A percentile compares a stretch with the other conserved stretches of the same genome.
Conservation (phyloP, 768 basidiomycete species). For the Pulveroboletus sp. region DNA sequence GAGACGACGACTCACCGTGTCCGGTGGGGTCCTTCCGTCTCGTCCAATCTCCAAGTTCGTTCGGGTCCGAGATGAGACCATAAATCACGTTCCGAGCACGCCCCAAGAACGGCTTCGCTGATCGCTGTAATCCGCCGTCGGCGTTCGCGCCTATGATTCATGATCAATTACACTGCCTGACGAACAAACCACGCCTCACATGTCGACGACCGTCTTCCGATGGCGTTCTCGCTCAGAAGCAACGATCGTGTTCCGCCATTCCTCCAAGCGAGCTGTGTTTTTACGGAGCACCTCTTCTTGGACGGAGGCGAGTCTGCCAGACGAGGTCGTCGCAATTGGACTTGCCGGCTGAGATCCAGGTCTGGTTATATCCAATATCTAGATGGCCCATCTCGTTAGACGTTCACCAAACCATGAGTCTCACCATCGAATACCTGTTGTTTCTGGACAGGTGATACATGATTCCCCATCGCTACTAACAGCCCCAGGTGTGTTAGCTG, state of each 20-base stretch:
- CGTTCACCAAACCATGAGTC: neutral
- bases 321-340: neutral
- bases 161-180: neutral
- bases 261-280: constrained; percentile 56
- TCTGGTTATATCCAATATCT: constrained; percentile 62
- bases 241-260: constrained; percentile 71
- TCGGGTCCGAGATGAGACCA: constrained; percentile 60
- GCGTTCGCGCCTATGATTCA: constrained; percentile 59
- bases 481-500: constrained; percentile 69
- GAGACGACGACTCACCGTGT: constrained; percentile 52
- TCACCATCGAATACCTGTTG: constrained; percentile 53
- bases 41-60: constrained; percentile 75
- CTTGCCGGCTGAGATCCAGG: constrained; percentile 9
- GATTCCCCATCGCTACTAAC: constrained; percentile 61
- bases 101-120: constrained; percentile 55
- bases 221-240: constrained; percentile 67
- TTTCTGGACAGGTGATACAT: constrained; percentile 62
- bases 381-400: neutral
- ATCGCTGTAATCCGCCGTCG: constrained; percentile 62
- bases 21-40: constrained; percentile 87
- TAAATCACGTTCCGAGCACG: constrained; percentile 75
- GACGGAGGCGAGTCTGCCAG: constrained; percentile 17
- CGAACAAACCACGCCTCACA: constrained; percentile 38
- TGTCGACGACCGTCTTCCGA: constrained; percentile 67
- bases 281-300: constrained; percentile 49